Conservation (phyloP, 768 basidiomycete species). For the Termitomyces sp. region DNA sequence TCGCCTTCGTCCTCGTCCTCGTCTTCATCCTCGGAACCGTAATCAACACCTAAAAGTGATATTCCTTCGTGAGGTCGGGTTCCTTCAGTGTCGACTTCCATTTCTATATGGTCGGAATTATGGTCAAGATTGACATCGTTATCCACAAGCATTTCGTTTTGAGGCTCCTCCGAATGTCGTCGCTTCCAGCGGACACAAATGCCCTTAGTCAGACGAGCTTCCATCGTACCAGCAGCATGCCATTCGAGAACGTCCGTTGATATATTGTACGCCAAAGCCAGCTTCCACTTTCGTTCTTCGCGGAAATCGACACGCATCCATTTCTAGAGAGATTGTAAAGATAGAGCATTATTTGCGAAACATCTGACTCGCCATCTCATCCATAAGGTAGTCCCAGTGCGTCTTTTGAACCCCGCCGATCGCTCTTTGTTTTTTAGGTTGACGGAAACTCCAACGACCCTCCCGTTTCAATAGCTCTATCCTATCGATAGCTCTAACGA, state of each 20-base stretch:
- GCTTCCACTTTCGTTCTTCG: constrained; percentile 92
- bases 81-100: constrained; percentile 23
- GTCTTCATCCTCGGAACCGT: constrained; percentile 63
- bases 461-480: constrained; percentile 79
- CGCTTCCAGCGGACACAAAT: constrained; percentile 64
- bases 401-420: constrained; percentile 71
- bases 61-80: constrained; percentile 13
- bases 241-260: constrained; percentile 82
- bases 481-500: constrained; percentile 75
- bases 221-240: constrained; percentile 66
- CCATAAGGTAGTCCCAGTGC: constrained; percentile 94
- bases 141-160: constrained; percentile 27
- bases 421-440: constrained; percentile 90
- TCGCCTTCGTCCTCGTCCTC: constrained; percentile 57
- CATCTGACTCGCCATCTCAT: constrained; percentile 76
- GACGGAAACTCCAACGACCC: constrained; percentile 86
- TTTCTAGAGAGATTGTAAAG: constrained; percentile 47
- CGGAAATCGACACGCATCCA: constrained; percentile 97
- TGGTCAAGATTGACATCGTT: constrained; percentile 8
- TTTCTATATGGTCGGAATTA: constrained; percentile 13
- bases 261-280: constrained; percentile 75
- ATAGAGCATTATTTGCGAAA: not conserved
- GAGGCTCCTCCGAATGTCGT: constrained; percentile 28
- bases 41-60: constrained; percentile 40
- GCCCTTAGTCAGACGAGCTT: constrained; percentile 59